Percentiles rank a stretch among this genome's conserved stretches.
phyloP scores from a whole-genome alignment of 768 basidiomycete species.

The Russula olivacea region DNA sequence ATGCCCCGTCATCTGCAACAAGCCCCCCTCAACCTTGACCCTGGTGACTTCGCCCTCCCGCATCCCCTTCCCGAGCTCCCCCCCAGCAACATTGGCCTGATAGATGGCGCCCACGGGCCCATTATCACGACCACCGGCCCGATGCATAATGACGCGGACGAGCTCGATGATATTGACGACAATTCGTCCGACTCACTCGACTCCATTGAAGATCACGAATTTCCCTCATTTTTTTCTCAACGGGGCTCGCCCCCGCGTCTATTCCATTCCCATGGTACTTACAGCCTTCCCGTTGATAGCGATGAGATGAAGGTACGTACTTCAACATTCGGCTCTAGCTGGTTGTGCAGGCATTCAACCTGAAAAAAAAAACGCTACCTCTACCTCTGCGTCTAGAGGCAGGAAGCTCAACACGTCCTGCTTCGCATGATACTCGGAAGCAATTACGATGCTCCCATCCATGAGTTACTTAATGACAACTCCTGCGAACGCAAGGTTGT shows the following conservation, averaged over 20 bases:
- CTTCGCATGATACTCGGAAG: conserved; percentile 43
- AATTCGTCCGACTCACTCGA: conserved; percentile 39
- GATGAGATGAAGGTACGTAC: conserved; percentile 59
- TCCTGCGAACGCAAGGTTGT: conserved; percentile 47
- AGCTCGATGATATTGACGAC: conserved; percentile 34
- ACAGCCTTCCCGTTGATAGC: conserved; percentile 68
- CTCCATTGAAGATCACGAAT: conserved; percentile 48
- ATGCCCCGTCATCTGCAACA: conserved; percentile 9
- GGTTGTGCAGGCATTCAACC: neutral
- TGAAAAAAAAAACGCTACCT: neutral
- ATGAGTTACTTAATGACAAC: conserved; percentile 41
- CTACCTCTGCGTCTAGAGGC: neutral
- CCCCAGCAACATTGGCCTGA: neutral
- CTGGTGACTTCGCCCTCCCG: neutral
- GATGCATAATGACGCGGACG: neutral
- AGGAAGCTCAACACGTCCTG: conserved; percentile 22
- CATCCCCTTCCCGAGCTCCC: neutral
- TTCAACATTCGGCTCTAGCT: neutral
- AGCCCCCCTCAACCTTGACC: neutral
- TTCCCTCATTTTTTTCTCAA: conserved; percentile 55
- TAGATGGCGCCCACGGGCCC: neutral
- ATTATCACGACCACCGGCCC: neutral
- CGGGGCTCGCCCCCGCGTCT: conserved; percentile 44
- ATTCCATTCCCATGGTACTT: conserved; percentile 61
- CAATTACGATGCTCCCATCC: conserved; percentile 57